Percentiles rank a stretch among this genome's conserved stretches.
phyloP scores from a whole-genome alignment of 495 filamentous ascomycete species.

The Alectoria sarmentosa region DNA sequence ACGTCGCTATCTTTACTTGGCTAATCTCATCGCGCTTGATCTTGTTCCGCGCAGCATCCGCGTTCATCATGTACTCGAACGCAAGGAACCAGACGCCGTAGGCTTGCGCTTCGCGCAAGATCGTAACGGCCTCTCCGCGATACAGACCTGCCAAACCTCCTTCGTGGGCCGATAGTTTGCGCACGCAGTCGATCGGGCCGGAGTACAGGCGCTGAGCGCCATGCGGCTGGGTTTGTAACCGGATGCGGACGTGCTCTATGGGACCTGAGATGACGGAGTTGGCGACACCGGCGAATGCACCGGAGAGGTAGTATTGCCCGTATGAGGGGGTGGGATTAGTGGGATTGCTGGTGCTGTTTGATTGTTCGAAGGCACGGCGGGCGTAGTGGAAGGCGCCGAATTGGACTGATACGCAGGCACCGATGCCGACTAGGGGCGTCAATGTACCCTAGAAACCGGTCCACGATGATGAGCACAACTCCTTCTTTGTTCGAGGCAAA shows the following conservation, averaged over 20 bases:
- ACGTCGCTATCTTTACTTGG: slow-evolving; percentile 77
- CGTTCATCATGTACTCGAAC: slow-evolving; percentile 95
- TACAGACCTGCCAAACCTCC: slow-evolving; percentile 69
- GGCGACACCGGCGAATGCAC: slow-evolving; percentile 86
- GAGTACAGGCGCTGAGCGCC: slow-evolving; percentile 67
- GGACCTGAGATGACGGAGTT: slow-evolving; percentile 85
- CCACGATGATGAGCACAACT: neutral
- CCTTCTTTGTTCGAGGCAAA: neutral
- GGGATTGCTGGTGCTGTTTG: slow-evolving; percentile 47
- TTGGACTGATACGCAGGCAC: slow-evolving; percentile 94
- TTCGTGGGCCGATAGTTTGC: slow-evolving; percentile 62
- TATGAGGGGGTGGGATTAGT: slow-evolving; percentile 54
- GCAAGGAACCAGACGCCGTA: slow-evolving; percentile 93
- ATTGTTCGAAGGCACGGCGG: slow-evolving; percentile 72
- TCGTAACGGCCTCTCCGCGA: slow-evolving; percentile 78
- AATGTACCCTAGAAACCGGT: slow-evolving; percentile 57
- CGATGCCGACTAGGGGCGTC: slow-evolving; percentile 93
- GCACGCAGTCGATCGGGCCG: slow-evolving; percentile 85
- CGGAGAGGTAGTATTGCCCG: slow-evolving; percentile 80
- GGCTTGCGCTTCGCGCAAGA: slow-evolving; percentile 84
- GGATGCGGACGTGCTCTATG: slow-evolving; percentile 96
- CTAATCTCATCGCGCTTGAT: slow-evolving; percentile 69
- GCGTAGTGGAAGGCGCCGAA: slow-evolving; percentile 96
- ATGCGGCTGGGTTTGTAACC: slow-evolving; percentile 96
- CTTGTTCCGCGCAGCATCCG: slow-evolving; percentile 67